These are phyloP conservation scores for Microdochium paspali DNA, from an alignment of 2,329 filamentous ascomycete genomes.

Conservation along the genomic window DNA sequence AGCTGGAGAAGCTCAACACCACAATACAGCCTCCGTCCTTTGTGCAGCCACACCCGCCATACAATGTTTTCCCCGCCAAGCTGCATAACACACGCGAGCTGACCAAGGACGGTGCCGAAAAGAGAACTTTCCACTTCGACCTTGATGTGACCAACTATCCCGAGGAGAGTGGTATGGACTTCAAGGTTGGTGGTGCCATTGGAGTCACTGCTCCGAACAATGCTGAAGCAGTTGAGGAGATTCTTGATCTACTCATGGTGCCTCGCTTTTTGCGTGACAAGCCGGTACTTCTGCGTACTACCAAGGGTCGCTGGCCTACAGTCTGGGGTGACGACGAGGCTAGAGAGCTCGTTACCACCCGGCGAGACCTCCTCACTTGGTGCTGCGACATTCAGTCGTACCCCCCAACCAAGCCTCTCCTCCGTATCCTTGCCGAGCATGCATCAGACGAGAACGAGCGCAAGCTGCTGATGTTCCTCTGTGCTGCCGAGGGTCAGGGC, in stretches of 20 bases:
- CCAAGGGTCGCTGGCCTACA: constrained; percentile 83
- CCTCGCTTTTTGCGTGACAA: constrained; percentile 79
- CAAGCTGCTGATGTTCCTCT: constrained; percentile 79
- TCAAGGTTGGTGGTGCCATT: constrained; percentile 93
- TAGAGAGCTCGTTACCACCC: constrained; percentile 79
- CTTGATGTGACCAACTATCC: constrained; percentile 95
- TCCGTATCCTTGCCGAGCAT: constrained; percentile 80
- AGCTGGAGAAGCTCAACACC: constrained; percentile 41
- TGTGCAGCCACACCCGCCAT: constrained; percentile 90
- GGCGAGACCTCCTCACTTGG: constrained; percentile 90
- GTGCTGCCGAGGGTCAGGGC: constrained; percentile 82
- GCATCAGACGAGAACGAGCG: constrained; percentile 72
- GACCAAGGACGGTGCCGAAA: constrained; percentile 82
- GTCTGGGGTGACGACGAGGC: constrained; percentile 91
- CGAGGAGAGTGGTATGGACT: constrained; percentile 73
- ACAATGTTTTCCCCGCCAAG: constrained; percentile 83
- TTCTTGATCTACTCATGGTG: constrained; percentile 74
- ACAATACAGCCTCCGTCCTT: constrained; percentile 71
- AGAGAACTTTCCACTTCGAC: constrained; percentile 96
- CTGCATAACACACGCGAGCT: constrained; percentile 78
- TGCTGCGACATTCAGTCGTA: constrained; percentile 90
- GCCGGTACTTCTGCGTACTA: constrained; percentile 70
- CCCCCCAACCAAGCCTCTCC: constrained; percentile 77
- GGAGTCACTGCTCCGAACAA: constrained; percentile 88
- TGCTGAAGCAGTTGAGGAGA: constrained; percentile 63